Evolutionary conservation across 371 early-diverging fungal species (phyloP).

Genomic region (Sporodiniella umbellata): DNA sequence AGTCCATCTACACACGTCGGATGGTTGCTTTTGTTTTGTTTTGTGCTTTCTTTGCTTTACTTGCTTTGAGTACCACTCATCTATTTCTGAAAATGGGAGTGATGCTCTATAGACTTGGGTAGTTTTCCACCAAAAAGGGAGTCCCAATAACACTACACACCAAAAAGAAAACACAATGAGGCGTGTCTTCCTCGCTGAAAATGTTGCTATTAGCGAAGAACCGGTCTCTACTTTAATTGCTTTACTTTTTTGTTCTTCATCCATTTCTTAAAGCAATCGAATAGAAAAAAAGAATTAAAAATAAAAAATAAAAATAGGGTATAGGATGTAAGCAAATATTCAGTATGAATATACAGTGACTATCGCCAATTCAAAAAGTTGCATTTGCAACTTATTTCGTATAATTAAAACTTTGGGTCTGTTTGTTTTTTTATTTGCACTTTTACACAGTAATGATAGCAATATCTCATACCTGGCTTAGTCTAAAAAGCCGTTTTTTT

Average conservation of each 20-base stretch:
- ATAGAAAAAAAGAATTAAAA: background rate
- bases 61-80: slow-evolving; percentile 54
- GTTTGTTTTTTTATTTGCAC: no score
- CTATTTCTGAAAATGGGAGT: slow-evolving; percentile 70
- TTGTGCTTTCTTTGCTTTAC: slow-evolving; percentile 17
- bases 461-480: no score
- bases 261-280: background rate
- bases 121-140: slow-evolving; percentile 92
- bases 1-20: no score
- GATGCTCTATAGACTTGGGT: slow-evolving; percentile 88
- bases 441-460: no score
- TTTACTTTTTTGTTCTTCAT: slow-evolving; percentile 9
- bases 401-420: no score
- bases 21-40: background rate
- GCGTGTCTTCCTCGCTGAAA: slow-evolving; percentile 24
- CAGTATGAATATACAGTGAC: no score
- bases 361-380: no score
- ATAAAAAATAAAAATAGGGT: background rate
- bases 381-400: no score
- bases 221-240: slow-evolving; percentile 1
- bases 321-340: no score
- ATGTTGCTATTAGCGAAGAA: background rate
- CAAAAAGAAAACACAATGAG: slow-evolving; percentile 56
- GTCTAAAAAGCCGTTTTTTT: no score
- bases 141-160: slow-evolving; percentile 64